These are phyloP conservation scores for Hippophae rhamnoides DNA, from an alignment of 306 rosid genomes.

Conservation along the genomic window DNA sequence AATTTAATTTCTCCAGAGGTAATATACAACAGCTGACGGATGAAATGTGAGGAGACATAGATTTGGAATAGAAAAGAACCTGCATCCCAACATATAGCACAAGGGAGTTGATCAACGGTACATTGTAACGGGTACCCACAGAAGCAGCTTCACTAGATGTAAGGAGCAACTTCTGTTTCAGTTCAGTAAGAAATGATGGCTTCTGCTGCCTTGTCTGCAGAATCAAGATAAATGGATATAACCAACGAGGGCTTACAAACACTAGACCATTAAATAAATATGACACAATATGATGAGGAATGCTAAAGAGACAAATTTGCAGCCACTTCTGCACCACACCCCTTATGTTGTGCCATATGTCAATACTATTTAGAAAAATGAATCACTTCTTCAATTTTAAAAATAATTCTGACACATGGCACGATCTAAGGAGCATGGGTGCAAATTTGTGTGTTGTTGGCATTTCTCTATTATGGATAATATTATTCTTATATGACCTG, in stretches of 20 bases:
- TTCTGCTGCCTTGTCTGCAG: conserved; percentile 64
- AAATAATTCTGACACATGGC: too few relatives aligned
- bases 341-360: too few relatives aligned
- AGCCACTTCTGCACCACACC: too few relatives aligned
- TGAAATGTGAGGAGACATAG: not conserved
- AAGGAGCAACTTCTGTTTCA: conserved; percentile 83
- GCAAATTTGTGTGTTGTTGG: too few relatives aligned
- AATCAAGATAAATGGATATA: conserved; percentile 5
- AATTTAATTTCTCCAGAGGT: not conserved
- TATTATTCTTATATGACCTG: too few relatives aligned
- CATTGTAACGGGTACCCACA: conserved; percentile 90
- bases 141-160: conserved; percentile 60
- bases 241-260: not conserved
- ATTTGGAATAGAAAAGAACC: conserved; percentile 33
- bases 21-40: not conserved
- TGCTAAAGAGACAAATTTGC: too few relatives aligned
- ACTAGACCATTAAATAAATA: not conserved
- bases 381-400: too few relatives aligned
- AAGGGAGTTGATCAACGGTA: conserved; percentile 85
- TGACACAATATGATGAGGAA: too few relatives aligned
- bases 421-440: too few relatives aligned
- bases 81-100: conserved; percentile 97
- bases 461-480: too few relatives aligned
- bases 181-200: conserved; percentile 62
- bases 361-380: too few relatives aligned